phyloP scores from a whole-genome alignment of 768 basidiomycete genomes.

The Agaricus sinodeliciosus region DNA sequence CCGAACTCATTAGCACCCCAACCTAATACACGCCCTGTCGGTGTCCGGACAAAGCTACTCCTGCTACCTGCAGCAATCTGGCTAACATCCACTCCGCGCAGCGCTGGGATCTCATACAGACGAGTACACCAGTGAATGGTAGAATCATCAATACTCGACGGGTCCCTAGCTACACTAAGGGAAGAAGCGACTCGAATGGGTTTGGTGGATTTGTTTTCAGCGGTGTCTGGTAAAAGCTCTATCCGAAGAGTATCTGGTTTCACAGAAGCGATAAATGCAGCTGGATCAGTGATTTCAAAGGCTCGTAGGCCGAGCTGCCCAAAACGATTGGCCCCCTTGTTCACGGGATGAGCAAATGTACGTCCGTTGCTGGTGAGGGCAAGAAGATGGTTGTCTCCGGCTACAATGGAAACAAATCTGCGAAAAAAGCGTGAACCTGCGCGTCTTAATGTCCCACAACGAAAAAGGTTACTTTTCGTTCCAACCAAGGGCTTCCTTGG shows the following conservation, averaged over 20 bases:
- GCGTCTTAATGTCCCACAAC: neutral
- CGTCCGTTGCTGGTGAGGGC: constrained; percentile 69
- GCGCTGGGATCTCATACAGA: constrained; percentile 71
- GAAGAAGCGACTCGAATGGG: constrained; percentile 26
- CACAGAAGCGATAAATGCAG: constrained; percentile 18
- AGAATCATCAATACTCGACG: constrained; percentile 26
- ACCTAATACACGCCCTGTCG: constrained; percentile 66
- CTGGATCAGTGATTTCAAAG: constrained; percentile 41
- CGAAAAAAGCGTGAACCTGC: neutral
- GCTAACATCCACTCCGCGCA: constrained; percentile 54
- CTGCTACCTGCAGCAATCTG: constrained; percentile 70
- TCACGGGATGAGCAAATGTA: constrained; percentile 72
- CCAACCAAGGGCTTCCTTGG: constrained; percentile 47
- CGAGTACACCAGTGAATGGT: constrained; percentile 60
- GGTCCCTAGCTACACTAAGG: constrained; percentile 23
- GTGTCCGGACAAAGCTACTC: constrained; percentile 67
- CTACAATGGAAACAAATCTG: constrained; percentile 69
- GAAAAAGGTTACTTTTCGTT: constrained; percentile 54
- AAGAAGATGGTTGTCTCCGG: constrained; percentile 69
- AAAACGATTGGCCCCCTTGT: constrained; percentile 66
- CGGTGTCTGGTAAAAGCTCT: constrained; percentile 52
- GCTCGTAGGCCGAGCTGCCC: constrained; percentile 81
- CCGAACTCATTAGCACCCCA: constrained; percentile 91
- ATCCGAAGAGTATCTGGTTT: constrained; percentile 32
- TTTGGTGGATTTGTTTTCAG: constrained; percentile 43